These are phyloP conservation scores for Coemansia sp. DNA, from an alignment of 192 early-diverging fungal species.

Conservation along the genomic window DNA sequence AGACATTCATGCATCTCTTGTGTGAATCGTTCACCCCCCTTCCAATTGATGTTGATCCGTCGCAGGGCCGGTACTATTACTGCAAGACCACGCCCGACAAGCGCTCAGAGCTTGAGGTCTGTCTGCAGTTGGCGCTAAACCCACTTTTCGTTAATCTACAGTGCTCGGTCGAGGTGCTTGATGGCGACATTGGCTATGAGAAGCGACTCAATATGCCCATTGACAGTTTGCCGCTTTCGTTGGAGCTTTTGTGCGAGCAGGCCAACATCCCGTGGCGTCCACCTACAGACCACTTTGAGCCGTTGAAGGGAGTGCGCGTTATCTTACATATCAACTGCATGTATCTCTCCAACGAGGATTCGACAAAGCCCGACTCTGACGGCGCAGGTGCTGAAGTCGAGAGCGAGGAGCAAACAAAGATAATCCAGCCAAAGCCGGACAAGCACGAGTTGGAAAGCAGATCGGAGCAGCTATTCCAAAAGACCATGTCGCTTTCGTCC, in stretches of 20 bases:
- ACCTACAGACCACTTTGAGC: conserved; percentile 51
- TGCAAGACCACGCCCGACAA: conserved; percentile 30
- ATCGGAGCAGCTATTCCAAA: conserved; percentile 37
- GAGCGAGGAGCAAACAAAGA: conserved; percentile 13
- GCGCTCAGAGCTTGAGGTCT: conserved; percentile 41
- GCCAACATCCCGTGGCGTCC: conserved; percentile 44
- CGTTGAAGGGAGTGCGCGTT: conserved; percentile 41
- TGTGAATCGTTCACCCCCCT: conserved; percentile 46
- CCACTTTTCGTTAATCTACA: conserved; percentile 50
- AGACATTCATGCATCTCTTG: conserved; percentile 33
- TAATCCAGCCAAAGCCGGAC: conserved; percentile 32
- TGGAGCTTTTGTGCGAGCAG: conserved; percentile 48
- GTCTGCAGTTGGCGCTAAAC: conserved; percentile 47
- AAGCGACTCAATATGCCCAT: conserved; percentile 48
- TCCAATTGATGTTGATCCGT: conserved; percentile 29
- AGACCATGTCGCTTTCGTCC: conserved; percentile 52
- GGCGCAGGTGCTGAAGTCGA: background rate
- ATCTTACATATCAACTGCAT: conserved; percentile 52
- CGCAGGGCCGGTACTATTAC: conserved; percentile 47
- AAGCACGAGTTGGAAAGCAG: conserved; percentile 33
- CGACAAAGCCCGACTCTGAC: background rate
- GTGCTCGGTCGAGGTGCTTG: conserved; percentile 47
- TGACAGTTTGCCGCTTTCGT: conserved; percentile 41
- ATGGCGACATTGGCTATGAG: conserved; percentile 24
- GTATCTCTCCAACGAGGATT: conserved; percentile 34